phyloP scores from a whole-genome alignment of 1,284 basidiomycete species.

The Coriolopsis trogii region DNA sequence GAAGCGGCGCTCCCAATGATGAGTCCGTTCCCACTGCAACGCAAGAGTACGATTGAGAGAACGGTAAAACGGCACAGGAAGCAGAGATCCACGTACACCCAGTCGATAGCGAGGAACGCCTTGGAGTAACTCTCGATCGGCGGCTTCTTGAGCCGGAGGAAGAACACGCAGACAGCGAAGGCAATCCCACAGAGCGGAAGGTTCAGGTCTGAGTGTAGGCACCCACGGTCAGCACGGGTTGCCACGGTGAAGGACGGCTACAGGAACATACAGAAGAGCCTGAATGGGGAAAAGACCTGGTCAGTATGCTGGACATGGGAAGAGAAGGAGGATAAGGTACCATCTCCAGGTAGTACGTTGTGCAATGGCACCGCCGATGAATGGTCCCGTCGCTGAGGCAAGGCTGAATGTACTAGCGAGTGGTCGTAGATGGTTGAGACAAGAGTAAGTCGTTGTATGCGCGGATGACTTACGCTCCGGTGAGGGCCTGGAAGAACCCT shows the following conservation, averaged over 20 bases:
- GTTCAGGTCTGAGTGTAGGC: slow-evolving; percentile 35
- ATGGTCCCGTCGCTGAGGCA: slow-evolving; percentile 35
- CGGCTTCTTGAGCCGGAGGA: slow-evolving; percentile 40
- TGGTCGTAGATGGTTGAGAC: not conserved
- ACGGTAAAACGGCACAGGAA: not conserved
- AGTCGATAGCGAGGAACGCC: slow-evolving; percentile 35
- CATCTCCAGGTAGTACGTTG: slow-evolving; percentile 36
- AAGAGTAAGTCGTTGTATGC: not conserved
- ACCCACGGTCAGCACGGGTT: slow-evolving; percentile 14
- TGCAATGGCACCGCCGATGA: slow-evolving; percentile 39
- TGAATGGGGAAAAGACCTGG: not conserved
- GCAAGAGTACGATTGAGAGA: slow-evolving; percentile 25
- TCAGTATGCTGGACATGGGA: not conserved
- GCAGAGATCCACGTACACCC: slow-evolving; percentile 29
- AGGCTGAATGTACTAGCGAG: slow-evolving; percentile 32
- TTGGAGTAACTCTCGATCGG: slow-evolving; percentile 29
- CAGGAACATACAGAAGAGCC: slow-evolving; percentile 5
- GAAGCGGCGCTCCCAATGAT: slow-evolving; percentile 21
- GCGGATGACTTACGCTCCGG: slow-evolving; percentile 21
- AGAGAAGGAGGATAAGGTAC: too few relatives aligned
- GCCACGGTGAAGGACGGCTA: not conserved
- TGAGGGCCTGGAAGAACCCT: slow-evolving; percentile 35
- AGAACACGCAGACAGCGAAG: slow-evolving; percentile 37
- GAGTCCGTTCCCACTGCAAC: slow-evolving; percentile 23
- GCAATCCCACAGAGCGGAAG: slow-evolving; percentile 41